phyloP scores from a whole-genome alignment of 1,284 basidiomycete species.

The Mycosarcoma maydis region DNA sequence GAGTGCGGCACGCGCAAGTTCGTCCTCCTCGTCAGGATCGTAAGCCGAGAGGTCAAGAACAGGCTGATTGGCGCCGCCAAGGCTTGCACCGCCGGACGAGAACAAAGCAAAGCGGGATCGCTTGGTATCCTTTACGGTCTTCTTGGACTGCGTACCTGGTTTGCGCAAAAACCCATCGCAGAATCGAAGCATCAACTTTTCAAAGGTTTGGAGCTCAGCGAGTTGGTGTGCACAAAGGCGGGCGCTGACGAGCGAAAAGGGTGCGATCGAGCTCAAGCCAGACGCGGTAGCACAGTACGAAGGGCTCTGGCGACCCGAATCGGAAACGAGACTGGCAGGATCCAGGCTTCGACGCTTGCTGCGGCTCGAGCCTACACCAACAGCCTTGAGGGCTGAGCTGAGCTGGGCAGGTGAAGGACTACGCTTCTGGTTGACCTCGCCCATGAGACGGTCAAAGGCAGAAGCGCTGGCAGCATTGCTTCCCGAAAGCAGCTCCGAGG shows the following conservation, averaged over 20 bases:
- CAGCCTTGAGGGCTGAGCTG: slow-evolving; percentile 51
- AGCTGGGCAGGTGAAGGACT: slow-evolving; percentile 57
- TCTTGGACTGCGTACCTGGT: slow-evolving; percentile 36
- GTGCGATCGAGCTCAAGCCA: slow-evolving; percentile 11
- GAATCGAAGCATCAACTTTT: slow-evolving; percentile 61
- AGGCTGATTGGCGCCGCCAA: slow-evolving; percentile 24
- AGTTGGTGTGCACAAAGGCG: slow-evolving; percentile 56
- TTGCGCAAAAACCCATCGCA: slow-evolving; percentile 53
- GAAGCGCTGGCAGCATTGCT: slow-evolving; percentile 42
- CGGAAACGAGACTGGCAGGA: slow-evolving; percentile 6
- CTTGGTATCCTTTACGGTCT: slow-evolving; percentile 24
- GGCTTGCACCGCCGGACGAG: slow-evolving; percentile 16
- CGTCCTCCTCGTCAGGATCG: slow-evolving; percentile 58
- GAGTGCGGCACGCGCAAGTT: slow-evolving; percentile 62
- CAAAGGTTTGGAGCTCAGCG: slow-evolving; percentile 60
- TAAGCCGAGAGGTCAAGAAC: slow-evolving; percentile 34
- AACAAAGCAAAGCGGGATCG: slow-evolving; percentile 45
- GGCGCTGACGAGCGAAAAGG: slow-evolving; percentile 48
- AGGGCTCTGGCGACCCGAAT: slow-evolving; percentile 46
- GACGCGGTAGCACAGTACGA: slow-evolving; percentile 17
- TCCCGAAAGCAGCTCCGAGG: slow-evolving; percentile 22
- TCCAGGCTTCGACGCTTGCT: slow-evolving; percentile 36
- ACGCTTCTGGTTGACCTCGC: slow-evolving; percentile 48
- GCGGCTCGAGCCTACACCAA: slow-evolving; percentile 44
- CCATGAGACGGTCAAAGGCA: slow-evolving; percentile 39